Evolutionary conservation across 352 stramenopile species (phyloP).

Genomic region (Pythium coloratum): DNA sequence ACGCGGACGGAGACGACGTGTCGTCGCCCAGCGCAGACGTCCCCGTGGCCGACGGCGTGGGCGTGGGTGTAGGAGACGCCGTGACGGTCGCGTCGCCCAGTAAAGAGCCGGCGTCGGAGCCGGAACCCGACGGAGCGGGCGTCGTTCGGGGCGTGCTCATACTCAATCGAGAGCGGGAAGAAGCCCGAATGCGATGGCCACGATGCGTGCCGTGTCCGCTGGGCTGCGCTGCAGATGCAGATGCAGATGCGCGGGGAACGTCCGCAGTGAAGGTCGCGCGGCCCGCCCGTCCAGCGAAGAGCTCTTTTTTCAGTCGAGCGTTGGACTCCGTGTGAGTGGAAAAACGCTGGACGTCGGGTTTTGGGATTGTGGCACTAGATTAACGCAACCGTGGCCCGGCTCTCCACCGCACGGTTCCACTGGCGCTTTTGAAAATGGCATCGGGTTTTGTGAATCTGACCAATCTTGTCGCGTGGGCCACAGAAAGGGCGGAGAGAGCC

Average conservation of each 20-base stretch:
- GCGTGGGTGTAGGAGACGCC: slow-evolving; percentile 7
- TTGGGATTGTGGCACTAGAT: slow-evolving; percentile 6
- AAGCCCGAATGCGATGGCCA: slow-evolving; percentile 3
- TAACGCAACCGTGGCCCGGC: slow-evolving; percentile 6
- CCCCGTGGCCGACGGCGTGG: neutral
- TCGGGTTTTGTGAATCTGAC: slow-evolving; percentile 18
- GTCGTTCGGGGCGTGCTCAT: neutral
- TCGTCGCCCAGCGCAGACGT: slow-evolving; percentile 19
- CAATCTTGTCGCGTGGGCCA: neutral
- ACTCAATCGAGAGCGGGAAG: neutral
- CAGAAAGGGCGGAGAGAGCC: neutral
- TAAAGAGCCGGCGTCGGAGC: neutral
- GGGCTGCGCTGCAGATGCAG: neutral
- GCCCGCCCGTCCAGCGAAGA: neutral
- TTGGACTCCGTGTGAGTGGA: neutral
- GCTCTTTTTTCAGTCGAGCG: neutral
- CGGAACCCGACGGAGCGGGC: neutral
- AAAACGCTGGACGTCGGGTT: slow-evolving; percentile 2
- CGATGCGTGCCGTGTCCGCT: neutral
- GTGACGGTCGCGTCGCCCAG: neutral
- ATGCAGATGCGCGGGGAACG: neutral
- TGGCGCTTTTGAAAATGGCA: neutral
- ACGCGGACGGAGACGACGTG: slow-evolving; percentile 24
- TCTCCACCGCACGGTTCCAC: neutral
- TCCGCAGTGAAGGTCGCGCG: neutral